Percentiles rank a stretch among this genome's conserved stretches.
phyloP scores from a whole-genome alignment of 2,329 filamentous ascomycete genomes.

The Cladorrhinum sp. region DNA sequence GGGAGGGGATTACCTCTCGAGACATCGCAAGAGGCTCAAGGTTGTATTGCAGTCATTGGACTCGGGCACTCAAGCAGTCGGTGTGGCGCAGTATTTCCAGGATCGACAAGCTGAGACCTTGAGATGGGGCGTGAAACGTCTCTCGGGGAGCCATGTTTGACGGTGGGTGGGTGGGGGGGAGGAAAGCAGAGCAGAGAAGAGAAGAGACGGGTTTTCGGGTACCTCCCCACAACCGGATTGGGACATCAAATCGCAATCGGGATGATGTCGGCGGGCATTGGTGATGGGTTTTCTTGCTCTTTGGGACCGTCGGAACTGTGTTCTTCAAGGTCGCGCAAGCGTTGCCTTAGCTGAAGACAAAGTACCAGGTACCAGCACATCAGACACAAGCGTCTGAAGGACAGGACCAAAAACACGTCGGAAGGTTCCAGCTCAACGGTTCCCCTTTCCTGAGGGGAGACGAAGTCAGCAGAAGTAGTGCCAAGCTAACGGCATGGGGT shows the following conservation, averaged over 20 bases:
- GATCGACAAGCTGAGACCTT: constrained; percentile 43
- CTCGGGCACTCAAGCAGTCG: constrained; percentile 4
- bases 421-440: not conserved
- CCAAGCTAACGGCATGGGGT: constrained; percentile 6
- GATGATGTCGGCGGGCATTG: not conserved
- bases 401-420: not conserved
- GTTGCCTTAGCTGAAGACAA: not conserved
- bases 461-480: not conserved
- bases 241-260: constrained; percentile 6
- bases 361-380: not conserved
- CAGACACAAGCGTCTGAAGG: not conserved
- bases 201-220: constrained; percentile 2
- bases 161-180: constrained; percentile 8
- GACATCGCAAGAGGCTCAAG: not conserved
- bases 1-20: constrained; percentile 1
- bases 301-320: not conserved
- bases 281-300: not conserved
- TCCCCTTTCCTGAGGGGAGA: not conserved
- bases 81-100: constrained; percentile 27
- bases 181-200: not conserved
- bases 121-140: constrained; percentile 40
- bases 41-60: not conserved
- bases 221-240: constrained; percentile 6
- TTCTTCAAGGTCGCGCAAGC: not conserved
- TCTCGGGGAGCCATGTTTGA: constrained; percentile 26